Percentiles rank a stretch among this genome's conserved stretches.
These are phyloP conservation scores for Ophiostoma pallidulum DNA, from an alignment of 2,329 filamentous ascomycete genomes.

Conservation along the genomic window DNA sequence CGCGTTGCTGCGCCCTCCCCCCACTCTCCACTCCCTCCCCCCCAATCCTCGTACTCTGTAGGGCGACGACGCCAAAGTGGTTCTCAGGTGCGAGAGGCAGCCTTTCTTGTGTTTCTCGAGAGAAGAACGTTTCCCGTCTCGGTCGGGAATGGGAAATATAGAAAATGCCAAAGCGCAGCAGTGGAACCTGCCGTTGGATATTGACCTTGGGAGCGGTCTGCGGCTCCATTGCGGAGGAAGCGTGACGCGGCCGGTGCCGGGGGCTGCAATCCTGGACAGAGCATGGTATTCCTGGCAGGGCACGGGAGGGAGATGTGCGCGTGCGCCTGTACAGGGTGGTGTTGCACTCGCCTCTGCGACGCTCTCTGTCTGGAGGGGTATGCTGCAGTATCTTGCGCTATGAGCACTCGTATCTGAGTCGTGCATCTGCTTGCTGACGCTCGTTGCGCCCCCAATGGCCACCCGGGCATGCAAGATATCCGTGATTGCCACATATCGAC, in stretches of 20 bases:
- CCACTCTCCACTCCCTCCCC: no score
- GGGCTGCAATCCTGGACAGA: background rate
- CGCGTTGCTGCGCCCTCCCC: no score
- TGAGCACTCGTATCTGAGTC: no score
- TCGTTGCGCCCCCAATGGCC: slow-evolving; percentile 4
- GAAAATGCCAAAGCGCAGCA: no score
- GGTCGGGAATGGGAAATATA: no score
- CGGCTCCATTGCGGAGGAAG: background rate
- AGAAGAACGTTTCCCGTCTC: no score
- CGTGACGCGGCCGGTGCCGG: background rate
- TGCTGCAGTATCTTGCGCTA: background rate
- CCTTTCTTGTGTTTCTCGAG: no score
- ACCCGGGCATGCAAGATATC: background rate
- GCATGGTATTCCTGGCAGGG: slow-evolving; percentile 5
- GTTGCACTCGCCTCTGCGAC: background rate
- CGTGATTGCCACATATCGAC: background rate
- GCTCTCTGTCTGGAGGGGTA: background rate
- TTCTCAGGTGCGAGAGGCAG: no score
- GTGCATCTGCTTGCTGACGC: background rate
- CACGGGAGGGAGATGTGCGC: background rate
- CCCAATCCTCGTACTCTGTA: no score
- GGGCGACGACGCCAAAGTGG: no score
- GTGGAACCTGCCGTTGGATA: background rate
- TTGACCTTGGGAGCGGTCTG: background rate
- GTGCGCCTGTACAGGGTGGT: background rate